Base-by-base conservation (phyloP, 495 filamentous ascomycete genomes). In the Penicillium coprophilum region DNA sequence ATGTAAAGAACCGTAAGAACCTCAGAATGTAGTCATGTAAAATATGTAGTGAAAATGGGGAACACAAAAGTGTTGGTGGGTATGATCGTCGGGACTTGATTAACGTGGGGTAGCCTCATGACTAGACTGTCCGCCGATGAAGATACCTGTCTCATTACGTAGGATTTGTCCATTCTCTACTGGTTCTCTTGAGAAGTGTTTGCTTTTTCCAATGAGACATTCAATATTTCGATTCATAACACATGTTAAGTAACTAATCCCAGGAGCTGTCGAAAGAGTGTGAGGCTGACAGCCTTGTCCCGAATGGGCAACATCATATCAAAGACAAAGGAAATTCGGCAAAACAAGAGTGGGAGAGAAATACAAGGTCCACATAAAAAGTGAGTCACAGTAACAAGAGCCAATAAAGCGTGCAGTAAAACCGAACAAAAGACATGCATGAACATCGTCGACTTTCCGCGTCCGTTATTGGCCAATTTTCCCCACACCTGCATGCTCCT, bases 381-480 rank as follows among this genome's bases (percentile, higher is more conserved):
- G 41, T 64, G 62, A 64, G 62, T 64, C 62, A 64, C 55, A 53
- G 15, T 12, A 19, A n/a, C 24, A 54, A 46, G 12, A 40, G 36
- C 55, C 62, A 64, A 62, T 64, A 44, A 62, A 49, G 34, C 45
- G 2, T 36, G 32, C 53, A 49, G 53, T n/a, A 49, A n/a, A 19
- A 50, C 32, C 1, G 46, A 50, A 23, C 3, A 30, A 19, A 48
- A 32, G 9, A 41, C 52, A 63, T 63, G 55, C 63, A 63, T 50
- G 44, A 58, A 46, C 28, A 58, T 27, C 27, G 28, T 28, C 59
- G 48, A 57, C 19, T 41, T 53, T 43, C 47, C 28, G 28, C 36
- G 15, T 52, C 45, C 39, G 40, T 46, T 36, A 67, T 64, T 64
- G 61, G 64, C 56, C 54, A 23, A 46, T 46, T 17, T 17, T 13